Evolutionary conservation across 352 stramenopile species (phyloP).

Genomic region (Bremia lactucae): DNA sequence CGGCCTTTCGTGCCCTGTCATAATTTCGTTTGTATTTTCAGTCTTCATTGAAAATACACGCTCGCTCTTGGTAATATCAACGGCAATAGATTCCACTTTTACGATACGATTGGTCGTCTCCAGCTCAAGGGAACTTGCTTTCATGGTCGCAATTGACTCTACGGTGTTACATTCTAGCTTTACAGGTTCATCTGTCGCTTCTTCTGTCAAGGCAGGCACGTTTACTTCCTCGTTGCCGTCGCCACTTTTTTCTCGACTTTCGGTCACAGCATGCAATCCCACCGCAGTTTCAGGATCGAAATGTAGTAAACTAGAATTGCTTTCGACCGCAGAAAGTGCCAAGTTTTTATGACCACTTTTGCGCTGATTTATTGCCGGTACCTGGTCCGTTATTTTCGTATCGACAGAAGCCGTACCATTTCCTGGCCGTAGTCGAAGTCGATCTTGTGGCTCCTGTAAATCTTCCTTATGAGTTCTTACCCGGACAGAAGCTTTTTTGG

Average conservation of each 20-base stretch:
- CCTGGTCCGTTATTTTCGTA: neutral
- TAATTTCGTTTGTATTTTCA: neutral
- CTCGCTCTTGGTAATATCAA: neutral
- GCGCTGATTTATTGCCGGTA: no score
- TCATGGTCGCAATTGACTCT: neutral
- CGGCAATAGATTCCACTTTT: neutral
- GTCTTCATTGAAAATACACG: neutral
- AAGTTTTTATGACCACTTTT: no score
- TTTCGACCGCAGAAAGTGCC: no score
- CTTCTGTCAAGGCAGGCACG: no score
- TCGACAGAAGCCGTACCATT: neutral
- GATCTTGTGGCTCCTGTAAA: neutral
- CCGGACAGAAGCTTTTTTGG: neutral
- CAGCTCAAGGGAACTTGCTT: neutral
- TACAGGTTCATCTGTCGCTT: neutral
- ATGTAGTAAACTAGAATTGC: no score
- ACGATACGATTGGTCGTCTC: neutral
- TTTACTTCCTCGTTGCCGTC: no score
- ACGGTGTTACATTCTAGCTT: neutral
- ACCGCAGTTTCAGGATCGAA: no score
- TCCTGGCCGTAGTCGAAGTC: neutral
- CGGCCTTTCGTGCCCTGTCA: no score
- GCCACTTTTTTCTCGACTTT: no score
- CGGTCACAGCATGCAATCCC: no score
- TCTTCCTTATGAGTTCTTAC: slow-evolving; percentile 8